These are phyloP conservation scores for Stevia rebaudiana DNA, from an alignment of 140 eudicot genomes.

Conservation along the genomic window DNA sequence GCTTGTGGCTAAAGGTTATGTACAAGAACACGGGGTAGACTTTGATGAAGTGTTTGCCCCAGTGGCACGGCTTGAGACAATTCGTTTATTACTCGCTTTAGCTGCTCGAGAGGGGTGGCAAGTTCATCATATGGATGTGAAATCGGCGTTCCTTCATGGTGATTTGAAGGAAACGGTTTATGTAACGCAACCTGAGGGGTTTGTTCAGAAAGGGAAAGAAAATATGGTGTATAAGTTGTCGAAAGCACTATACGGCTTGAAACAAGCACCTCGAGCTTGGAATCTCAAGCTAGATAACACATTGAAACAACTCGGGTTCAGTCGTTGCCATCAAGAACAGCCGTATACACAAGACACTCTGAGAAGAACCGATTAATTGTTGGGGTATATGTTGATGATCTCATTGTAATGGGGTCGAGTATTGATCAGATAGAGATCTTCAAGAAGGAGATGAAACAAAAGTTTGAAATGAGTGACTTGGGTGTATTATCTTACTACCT, in stretches of 20 bases:
- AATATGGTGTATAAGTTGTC: not conserved
- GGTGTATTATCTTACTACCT: too few relatives aligned
- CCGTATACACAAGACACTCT: too few relatives aligned
- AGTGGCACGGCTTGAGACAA: not conserved
- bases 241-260: not conserved
- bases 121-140: not conserved
- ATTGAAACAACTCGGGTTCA: too few relatives aligned
- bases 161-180: not conserved
- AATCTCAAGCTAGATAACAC: too few relatives aligned
- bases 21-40: not conserved
- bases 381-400: too few relatives aligned
- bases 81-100: not conserved
- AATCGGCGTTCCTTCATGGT: not conserved
- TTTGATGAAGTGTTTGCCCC: not conserved
- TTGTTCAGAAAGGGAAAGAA: not conserved
- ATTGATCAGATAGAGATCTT: too few relatives aligned
- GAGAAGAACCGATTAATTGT: too few relatives aligned
- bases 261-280: not conserved
- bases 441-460: too few relatives aligned
- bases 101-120: not conserved
- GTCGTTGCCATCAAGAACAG: too few relatives aligned
- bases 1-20: not conserved
- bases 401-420: too few relatives aligned
- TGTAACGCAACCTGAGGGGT: not conserved
- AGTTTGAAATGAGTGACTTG: too few relatives aligned